A percentile compares a stretch with the other conserved stretches of the same genome.
phyloP scores from a whole-genome alignment of 768 basidiomycete genomes.

The Suillus fuscotomentosus region DNA sequence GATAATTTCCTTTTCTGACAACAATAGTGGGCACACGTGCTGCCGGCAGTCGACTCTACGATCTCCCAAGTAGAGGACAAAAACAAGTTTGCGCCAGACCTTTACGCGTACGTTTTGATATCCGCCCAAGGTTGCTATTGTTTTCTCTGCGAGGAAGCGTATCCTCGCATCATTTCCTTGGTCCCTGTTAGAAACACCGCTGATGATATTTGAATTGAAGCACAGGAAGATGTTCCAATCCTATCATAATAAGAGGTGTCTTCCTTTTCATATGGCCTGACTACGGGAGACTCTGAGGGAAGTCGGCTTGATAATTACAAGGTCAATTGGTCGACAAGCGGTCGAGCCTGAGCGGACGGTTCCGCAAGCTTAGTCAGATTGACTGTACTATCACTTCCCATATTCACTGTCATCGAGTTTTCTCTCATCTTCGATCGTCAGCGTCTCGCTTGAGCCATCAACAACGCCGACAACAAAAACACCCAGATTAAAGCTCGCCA shows the following conservation, averaged over 20 bases:
- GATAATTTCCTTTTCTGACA: constrained; percentile 23
- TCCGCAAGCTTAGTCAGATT: constrained; percentile 1
- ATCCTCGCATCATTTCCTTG: neutral
- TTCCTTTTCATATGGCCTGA: neutral
- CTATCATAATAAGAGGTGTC: neutral
- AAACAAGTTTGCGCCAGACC: neutral
- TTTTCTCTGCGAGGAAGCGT: neutral
- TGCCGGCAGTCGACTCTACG: neutral
- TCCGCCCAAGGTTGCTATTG: neutral
- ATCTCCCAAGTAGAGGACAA: neutral
- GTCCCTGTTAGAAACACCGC: neutral
- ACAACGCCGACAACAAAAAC: neutral
- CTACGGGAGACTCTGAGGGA: neutral
- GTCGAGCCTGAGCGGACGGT: neutral
- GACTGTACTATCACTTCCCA: neutral
- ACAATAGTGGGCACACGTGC: constrained; percentile 25
- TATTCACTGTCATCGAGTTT: neutral
- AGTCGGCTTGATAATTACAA: neutral
- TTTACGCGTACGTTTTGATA: neutral
- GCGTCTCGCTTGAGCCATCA: neutral
- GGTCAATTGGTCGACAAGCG: neutral
- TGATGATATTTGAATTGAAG: neutral
- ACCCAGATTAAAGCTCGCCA: neutral
- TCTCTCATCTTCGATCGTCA: neutral
- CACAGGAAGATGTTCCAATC: neutral